These are phyloP conservation scores for Umbilicaria muhlenbergii DNA, from an alignment of 495 filamentous ascomycete species.

Conservation along the genomic window DNA sequence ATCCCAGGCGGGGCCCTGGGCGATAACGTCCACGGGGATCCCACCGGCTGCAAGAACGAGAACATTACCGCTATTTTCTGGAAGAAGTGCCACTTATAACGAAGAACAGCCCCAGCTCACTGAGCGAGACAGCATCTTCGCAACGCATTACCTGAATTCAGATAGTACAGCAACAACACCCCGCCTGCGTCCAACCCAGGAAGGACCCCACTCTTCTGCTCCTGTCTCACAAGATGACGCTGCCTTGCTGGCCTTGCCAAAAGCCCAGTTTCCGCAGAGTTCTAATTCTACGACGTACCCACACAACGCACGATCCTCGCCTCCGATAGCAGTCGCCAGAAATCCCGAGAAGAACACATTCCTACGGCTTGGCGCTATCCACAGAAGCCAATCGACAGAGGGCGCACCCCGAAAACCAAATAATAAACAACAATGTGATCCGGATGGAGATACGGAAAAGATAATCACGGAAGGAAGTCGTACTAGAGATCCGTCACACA, in stretches of 20 bases:
- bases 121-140: conserved; percentile 49
- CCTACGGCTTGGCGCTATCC: too few relatives aligned
- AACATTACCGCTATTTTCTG: conserved; percentile 14
- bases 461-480: too few relatives aligned
- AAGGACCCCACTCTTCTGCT: conserved; percentile 6
- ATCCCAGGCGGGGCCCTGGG: conserved; percentile 18
- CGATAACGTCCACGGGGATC: conserved; percentile 25
- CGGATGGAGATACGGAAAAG: too few relatives aligned
- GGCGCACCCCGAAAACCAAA: too few relatives aligned
- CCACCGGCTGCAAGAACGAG: conserved; percentile 20
- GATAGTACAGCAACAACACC: conserved; percentile 34
- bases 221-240: conserved; percentile 2
- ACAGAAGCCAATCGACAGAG: too few relatives aligned
- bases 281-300: background rate
- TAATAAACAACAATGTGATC: too few relatives aligned
- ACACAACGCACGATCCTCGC: too few relatives aligned
- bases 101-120: conserved; percentile 35
- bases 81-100: background rate
- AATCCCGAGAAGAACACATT: too few relatives aligned
- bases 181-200: conserved; percentile 23
- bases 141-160: conserved; percentile 39
- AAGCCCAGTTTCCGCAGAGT: background rate
- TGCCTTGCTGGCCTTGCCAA: background rate
- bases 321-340: too few relatives aligned
- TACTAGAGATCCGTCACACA: too few relatives aligned